Evolutionary conservation across 2,329 filamentous ascomycete species (phyloP).

Genomic region (Cladophialophora carrionii): DNA sequence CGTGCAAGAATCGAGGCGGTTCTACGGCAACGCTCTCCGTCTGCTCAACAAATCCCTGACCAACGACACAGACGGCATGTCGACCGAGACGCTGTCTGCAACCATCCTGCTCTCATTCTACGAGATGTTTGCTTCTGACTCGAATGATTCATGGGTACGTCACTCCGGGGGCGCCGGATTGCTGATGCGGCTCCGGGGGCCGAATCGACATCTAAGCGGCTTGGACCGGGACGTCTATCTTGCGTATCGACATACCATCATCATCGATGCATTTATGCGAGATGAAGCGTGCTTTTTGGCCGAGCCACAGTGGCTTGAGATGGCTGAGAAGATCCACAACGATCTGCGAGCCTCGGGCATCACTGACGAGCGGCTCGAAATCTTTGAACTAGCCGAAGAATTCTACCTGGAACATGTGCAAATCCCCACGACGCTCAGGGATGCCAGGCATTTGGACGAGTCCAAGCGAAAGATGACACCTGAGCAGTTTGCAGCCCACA

Average conservation of each 20-base stretch:
- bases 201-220: constrained; percentile 42
- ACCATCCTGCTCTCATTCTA: constrained; percentile 45
- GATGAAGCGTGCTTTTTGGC: constrained; percentile 45
- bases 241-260: constrained; percentile 44
- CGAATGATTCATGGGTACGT: constrained; percentile 45
- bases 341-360: constrained; percentile 34
- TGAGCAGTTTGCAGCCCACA: constrained; percentile 12
- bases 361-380: constrained; percentile 24
- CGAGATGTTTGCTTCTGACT: constrained; percentile 46
- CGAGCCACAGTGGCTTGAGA: constrained; percentile 43
- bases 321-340: constrained; percentile 41
- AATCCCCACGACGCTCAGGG: constrained; percentile 27
- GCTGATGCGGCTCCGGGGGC: constrained; percentile 44
- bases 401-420: constrained; percentile 34
- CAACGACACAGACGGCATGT: constrained; percentile 40
- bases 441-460: constrained; percentile 12
- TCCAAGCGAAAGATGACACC: constrained; percentile 13
- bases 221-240: constrained; percentile 45
- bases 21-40: constrained; percentile 43
- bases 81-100: constrained; percentile 43
- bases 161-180: constrained; percentile 45
- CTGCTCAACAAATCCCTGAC: constrained; percentile 41
- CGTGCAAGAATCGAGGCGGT: constrained; percentile 41
- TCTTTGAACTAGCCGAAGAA: constrained; percentile 37
- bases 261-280: constrained; percentile 43